phyloP scores from a whole-genome alignment of 306 rosid species.

The Macrotyloma uniflorum region DNA sequence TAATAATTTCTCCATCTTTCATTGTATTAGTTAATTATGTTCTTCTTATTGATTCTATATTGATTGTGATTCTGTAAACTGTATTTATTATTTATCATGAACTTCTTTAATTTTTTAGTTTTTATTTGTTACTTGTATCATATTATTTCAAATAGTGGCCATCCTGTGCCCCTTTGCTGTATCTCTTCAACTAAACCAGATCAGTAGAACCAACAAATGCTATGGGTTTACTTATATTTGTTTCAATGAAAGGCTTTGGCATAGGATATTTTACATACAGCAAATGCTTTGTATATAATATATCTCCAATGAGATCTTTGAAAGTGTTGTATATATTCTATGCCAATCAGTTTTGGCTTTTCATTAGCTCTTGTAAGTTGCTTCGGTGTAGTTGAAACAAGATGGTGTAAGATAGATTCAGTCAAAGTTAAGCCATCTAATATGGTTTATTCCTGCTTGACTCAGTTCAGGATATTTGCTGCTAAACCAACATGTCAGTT shows the following conservation, averaged over 20 bases:
- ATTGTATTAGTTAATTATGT: neutral
- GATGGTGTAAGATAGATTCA: constrained; percentile 23
- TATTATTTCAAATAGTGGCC: neutral
- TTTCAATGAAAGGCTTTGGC: neutral
- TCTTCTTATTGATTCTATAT: neutral
- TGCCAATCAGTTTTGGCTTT: constrained; percentile 33
- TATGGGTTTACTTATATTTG: constrained; percentile 22
- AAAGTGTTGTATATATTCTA: constrained; percentile 28
- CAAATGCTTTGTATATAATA: neutral
- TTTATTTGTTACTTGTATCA: neutral
- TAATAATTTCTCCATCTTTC: neutral
- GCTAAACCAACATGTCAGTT: constrained; percentile 33
- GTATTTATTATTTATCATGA: neutral
- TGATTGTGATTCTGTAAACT: neutral
- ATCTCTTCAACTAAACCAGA: constrained; percentile 12
- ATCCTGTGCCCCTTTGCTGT: neutral
- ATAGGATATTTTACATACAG: constrained; percentile 17
- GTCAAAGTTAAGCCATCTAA: constrained; percentile 21
- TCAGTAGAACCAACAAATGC: constrained; percentile 19
- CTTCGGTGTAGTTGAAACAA: constrained; percentile 25
- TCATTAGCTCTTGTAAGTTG: constrained; percentile 17
- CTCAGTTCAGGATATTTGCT: constrained; percentile 32
- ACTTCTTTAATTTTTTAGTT: no score
- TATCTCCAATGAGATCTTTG: constrained; percentile 12
- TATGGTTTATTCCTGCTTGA: constrained; percentile 30